phyloP scores from a whole-genome alignment of 169 alveolate genomes.

The Eimeria sp. region DNA sequence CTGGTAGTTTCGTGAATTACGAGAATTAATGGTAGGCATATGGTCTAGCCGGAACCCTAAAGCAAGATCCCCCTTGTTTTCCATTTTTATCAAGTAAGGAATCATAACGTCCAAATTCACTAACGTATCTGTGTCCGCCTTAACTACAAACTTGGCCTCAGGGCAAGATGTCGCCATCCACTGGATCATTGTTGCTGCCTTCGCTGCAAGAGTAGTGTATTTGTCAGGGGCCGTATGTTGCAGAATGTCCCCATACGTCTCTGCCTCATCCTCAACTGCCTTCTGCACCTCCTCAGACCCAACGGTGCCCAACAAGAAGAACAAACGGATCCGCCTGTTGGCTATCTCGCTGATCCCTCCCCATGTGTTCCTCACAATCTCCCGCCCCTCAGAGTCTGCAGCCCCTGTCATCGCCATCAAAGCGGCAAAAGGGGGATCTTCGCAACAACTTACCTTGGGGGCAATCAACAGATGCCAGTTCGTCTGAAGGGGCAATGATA shows the following conservation, averaged over 20 bases:
- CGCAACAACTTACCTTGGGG: slow-evolving; percentile 46
- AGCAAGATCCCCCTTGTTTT: slow-evolving; percentile 47
- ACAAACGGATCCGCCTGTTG: slow-evolving; percentile 17
- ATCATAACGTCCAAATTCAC: slow-evolving; percentile 59
- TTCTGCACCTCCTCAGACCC: background rate
- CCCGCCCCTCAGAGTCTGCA: slow-evolving; percentile 25
- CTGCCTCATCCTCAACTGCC: slow-evolving; percentile 58
- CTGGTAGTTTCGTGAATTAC: slow-evolving; percentile 41
- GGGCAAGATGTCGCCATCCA: slow-evolving; percentile 62
- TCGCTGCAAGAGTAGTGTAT: slow-evolving; percentile 26
- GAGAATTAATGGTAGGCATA: slow-evolving; percentile 30
- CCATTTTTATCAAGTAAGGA: slow-evolving; percentile 47
- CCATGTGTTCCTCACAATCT: slow-evolving; percentile 33
- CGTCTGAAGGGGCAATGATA: slow-evolving; percentile 63
- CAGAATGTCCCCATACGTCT: slow-evolving; percentile 29
- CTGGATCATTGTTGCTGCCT: slow-evolving; percentile 51
- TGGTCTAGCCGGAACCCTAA: slow-evolving; percentile 26
- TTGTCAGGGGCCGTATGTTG: slow-evolving; percentile 76
- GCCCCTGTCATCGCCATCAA: slow-evolving; percentile 55
- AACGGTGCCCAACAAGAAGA: slow-evolving; percentile 53
- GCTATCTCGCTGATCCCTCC: slow-evolving; percentile 16
- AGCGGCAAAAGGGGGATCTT: slow-evolving; percentile 52
- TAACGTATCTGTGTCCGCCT: slow-evolving; percentile 59
- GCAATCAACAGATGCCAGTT: slow-evolving; percentile 33
- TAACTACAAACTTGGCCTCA: slow-evolving; percentile 53